Base-by-base conservation (phyloP, 2,329 filamentous ascomycete species). In the Myriangium duriaei region DNA sequence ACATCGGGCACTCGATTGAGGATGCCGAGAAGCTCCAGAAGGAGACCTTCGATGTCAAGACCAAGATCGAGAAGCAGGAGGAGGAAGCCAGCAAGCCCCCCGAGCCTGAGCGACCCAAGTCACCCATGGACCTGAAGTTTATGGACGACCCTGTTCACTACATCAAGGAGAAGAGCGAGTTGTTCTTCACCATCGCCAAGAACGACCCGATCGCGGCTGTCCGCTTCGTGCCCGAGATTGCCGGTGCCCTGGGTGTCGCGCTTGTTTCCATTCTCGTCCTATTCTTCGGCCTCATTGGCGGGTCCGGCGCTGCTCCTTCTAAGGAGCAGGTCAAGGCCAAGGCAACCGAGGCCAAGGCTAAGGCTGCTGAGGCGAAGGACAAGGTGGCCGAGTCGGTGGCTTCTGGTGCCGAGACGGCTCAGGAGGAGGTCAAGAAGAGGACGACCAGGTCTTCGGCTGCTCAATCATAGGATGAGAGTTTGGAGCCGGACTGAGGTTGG, bases 1-100 rank as follows among this genome's bases (percentile, higher is more conserved):
- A 96, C 76, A 86, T 98, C 60, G 91, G 91, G 47, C 91, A 98
- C 77, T 96, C 88, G 13, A 62, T 91, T 51, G 85, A 85, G 57
- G 91, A 98, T 51, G 91, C 91, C 45, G 77, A 81, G 63, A 81
- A 87, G 68, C 71, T 98, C 56, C 81, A 85, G 53, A 72, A 81
- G 48, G 84, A 94, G 73, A 84, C 85, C 39, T 98, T 87, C 62
- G 79, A 84, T 56, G 65, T 85, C 66, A 98, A 98, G 82, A 72
- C 78, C 60, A 69, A 77, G 40, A 67, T 83, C 36, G 91, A 98
- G 71, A 75, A 79, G 33, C 71, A 83, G 50, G 82, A 91, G 59
- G 82, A 88, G 60, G 74, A 82, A 51, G 80, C 79, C 42, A 72
- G 72, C 52, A 83, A 80, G 73, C 87, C 88, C 55, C 86, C 88